Base-by-base conservation (phyloP, 257 asterid species). In the Misopates orontium region DNA sequence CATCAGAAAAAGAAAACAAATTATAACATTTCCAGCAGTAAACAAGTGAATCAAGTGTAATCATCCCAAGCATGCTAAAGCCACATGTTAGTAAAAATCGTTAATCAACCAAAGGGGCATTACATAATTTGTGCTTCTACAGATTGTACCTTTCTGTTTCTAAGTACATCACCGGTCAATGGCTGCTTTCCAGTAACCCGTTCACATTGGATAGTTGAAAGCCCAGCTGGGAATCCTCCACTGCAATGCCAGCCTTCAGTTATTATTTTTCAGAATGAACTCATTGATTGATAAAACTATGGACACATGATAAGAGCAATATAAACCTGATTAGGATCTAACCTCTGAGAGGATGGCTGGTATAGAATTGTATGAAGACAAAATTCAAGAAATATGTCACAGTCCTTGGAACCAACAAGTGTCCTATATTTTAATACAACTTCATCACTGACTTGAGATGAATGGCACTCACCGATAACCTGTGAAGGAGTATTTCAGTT, bases 401-500 rank as follows among this genome's bases (percentile, higher is more conserved):
- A 77, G 69, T 86, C 95, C 71, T 78, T 88, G n/a, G 90, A 82
- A 73, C 80, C 89, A 61, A 76, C 80, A 50, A 81, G 58, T 64
- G 60, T 51, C 78, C 71, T 88, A 73, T 86, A 93, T 65, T 68
- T 84, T 56, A 66, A 79, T 56, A 80, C 81, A 74, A 87, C 73
- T 66, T 77, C 88, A 59, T 90, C 95, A 60, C 77, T 71, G 73
- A 83, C 75, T 78, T 79, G 78, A 76, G 81, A 77, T 64, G 90
- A 69, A 85, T 90, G 88, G 75, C 95, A 86, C 75, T 93, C 96
- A 4, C 99, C 95, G 83, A 93, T 86, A 69, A 90, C 95, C 99
- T 93, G 78, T 67, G 66, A 74, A 58, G 54, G 66, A 72, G 72
- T 54, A n/a, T 44, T 45, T 24, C 13, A 20, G 21, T 51, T 50